These are phyloP conservation scores for Syzygium grande DNA, from an alignment of 345 rosid species.

Conservation along the genomic window DNA sequence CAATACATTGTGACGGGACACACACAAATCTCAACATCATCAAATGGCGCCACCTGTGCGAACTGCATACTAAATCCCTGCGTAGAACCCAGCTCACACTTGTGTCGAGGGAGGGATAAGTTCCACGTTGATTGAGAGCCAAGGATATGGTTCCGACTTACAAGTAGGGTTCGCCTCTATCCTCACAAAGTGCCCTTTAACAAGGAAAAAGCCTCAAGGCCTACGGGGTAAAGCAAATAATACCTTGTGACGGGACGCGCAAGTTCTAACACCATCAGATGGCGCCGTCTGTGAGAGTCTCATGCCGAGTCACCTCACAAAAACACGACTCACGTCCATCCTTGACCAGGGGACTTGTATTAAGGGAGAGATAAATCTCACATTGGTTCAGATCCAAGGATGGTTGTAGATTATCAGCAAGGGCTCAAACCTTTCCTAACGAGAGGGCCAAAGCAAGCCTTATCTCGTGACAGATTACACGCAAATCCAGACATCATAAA, in stretches of 20 bases:
- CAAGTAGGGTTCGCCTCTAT: too few species aligned
- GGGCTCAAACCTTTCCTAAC: not conserved
- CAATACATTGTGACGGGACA: accelerated
- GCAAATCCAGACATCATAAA: not conserved
- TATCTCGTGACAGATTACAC: not conserved
- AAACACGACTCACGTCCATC: not conserved
- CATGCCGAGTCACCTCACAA: not conserved
- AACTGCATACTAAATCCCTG: not conserved
- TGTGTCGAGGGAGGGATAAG: not conserved
- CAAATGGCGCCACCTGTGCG: not conserved
- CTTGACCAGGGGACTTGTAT: not conserved
- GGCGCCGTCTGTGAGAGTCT: not conserved
- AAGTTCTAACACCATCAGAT: not conserved
- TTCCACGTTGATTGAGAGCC: not conserved
- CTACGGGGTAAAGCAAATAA: too few species aligned
- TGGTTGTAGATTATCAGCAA: not conserved
- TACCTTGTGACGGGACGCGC: not conserved
- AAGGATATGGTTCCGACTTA: not conserved
- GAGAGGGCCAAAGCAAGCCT: not conserved
- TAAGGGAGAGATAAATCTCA: not conserved
- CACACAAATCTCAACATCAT: not conserved
- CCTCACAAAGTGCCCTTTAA: too few species aligned
- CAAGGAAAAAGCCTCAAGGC: too few species aligned
- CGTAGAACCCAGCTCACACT: not conserved
- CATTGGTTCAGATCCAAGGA: not conserved